Base-by-base conservation (phyloP, 345 rosid genomes). In the Turnera subulata region DNA sequence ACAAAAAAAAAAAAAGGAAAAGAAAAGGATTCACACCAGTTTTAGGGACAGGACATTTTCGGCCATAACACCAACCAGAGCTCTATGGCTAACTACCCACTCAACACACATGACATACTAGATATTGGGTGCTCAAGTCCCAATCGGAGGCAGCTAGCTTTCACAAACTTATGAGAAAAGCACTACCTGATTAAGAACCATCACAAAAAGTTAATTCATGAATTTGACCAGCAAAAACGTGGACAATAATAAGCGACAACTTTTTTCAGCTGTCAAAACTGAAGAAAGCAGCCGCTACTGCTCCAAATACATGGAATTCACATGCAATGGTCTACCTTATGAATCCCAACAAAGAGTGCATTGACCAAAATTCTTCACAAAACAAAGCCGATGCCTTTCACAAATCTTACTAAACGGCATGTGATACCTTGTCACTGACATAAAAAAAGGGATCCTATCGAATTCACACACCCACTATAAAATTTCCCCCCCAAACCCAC, bases 211-310 rank as follows among this genome's bases (percentile, higher is more conserved):
- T 47, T 13, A 20, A n/a, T 24, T 24, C 25, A 55, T 11, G 52
- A 38, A 63, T 54, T 35, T 43, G 29, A 62, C 58, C 10, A 61
- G 56, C 39, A 59, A 5, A 63, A 19, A 50, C 5, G 22, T 17
- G 21, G 44, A 29, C 26, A 33, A 32, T 11, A 7, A 43, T 20
- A 65, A 21, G 33, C 11, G 5, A 24, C n/a, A 38, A 46, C 17
- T 29, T 8, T 29, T 29, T 29, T 29, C 15, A 7, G 12, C 43
- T 22, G 29, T 29, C 57, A 43, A 51, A 32, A 42, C 33, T 53
- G 59, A 56, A 26, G 56, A 42, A 32, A 55, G 49, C 44, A 43
- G 25, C 50, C 1, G 12, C 39, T 39, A 54, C 18, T 59, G 66
- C 21, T 49, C 42, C 56, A 20, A 45, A 19, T 44, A 47, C 53